Evolutionary conservation across 179 eudicot species (phyloP).

Genomic region (Silene coronaria): DNA sequence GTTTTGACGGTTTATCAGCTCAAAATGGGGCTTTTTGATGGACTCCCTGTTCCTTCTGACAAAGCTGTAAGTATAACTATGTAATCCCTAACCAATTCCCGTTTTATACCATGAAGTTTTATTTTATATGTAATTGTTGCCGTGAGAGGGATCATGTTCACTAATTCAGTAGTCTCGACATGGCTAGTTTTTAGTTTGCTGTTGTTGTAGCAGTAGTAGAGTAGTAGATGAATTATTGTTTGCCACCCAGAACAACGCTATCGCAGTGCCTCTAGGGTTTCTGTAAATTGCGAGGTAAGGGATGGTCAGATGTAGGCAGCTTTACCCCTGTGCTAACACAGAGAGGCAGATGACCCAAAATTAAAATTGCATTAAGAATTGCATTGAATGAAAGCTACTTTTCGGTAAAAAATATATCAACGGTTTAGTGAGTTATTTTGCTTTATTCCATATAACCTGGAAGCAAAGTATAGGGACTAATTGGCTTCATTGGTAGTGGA

Average conservation of each 20-base stretch:
- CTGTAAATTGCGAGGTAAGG: neutral
- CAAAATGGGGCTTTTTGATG: constrained; percentile 58
- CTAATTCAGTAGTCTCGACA: neutral
- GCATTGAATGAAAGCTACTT: neutral
- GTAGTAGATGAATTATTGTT: neutral
- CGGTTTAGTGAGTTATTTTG: neutral
- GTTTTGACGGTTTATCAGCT: constrained; percentile 12
- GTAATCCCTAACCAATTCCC: no score
- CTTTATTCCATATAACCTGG: no score
- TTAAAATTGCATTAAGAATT: neutral
- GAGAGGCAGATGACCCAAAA: neutral
- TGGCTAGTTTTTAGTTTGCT: neutral
- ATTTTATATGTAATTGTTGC: neutral
- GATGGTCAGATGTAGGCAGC: neutral
- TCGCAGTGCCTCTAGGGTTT: neutral
- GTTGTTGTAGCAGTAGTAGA: neutral
- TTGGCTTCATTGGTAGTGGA: neutral
- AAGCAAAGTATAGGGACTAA: no score
- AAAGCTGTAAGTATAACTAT: constrained; percentile 47
- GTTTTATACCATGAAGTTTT: neutral
- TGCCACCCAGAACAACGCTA: neutral
- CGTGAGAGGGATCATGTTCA: neutral
- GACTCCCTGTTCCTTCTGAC: constrained; percentile 68
- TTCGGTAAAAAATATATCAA: neutral
- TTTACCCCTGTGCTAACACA: neutral